A percentile compares a stretch with the other conserved stretches of the same genome.
Conservation (phyloP, 2,329 filamentous ascomycete species). For the Conoideocrella luteorostrata region DNA sequence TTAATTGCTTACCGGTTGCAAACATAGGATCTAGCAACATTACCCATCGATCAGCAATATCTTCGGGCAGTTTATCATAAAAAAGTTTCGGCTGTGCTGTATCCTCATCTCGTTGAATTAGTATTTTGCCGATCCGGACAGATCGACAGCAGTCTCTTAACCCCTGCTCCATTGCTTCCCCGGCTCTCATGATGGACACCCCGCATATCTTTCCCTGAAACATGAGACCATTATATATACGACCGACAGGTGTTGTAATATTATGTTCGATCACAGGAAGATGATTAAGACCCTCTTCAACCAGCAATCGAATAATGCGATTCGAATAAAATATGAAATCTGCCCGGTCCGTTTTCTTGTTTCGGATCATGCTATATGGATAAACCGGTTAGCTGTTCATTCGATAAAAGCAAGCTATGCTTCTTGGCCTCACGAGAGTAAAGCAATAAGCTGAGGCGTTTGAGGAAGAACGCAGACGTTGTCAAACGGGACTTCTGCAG, state of each 20-base stretch:
- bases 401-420: neutral
- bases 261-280: constrained; percentile 83
- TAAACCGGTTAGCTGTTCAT: neutral
- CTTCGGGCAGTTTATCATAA: constrained; percentile 94
- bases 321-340: constrained; percentile 99
- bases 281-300: constrained; percentile 96
- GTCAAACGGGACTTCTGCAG: constrained; percentile 69
- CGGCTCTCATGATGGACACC: constrained; percentile 96
- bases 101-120: constrained; percentile 96
- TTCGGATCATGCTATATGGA: constrained; percentile 82
- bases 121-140: constrained; percentile 96
- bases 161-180: constrained; percentile 97
- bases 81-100: constrained; percentile 88
- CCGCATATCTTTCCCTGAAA: constrained; percentile 99
- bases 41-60: constrained; percentile 90
- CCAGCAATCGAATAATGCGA: constrained; percentile 89
- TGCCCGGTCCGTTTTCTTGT: constrained; percentile 80
- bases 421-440: constrained; percentile 74
- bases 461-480: constrained; percentile 89
- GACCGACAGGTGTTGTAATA: constrained; percentile 85
- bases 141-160: constrained; percentile 93
- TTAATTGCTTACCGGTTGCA: constrained; percentile 81
- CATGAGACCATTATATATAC: constrained; percentile 80
- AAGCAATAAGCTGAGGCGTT: constrained; percentile 92
- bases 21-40: constrained; percentile 97